Evolutionary conservation across 2,329 filamentous ascomycete genomes (phyloP), one percentile per base, ranked within the genome.

Genomic region (Aspergillus pseudoglaucus): DNA sequence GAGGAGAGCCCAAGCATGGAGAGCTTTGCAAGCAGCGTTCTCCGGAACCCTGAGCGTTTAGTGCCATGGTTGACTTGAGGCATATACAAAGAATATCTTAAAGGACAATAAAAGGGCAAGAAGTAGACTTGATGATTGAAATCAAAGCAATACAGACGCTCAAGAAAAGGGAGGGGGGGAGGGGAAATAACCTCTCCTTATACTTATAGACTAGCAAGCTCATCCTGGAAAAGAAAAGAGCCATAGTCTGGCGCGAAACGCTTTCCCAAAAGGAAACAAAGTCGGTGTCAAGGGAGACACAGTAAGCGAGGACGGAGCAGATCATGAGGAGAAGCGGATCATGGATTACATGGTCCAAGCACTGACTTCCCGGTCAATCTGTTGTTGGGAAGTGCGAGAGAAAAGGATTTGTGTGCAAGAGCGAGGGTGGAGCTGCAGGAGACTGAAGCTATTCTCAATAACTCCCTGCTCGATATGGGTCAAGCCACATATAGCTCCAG

Each of bases 1-100:
- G 51, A 49, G 56, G 60, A 44, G 51, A 61, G 41, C 56, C 61
- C 55, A 59, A 58, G 53, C 27, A 53, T 42, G 56, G 58, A 51
- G 60, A 64, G 54, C 48, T 61, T 58, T 57, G 53, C 62, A 59
- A 63, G 45, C 27, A 64, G 38, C 60, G 57, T 63, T 57, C 57
- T 59, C 54, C 62, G 51, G 58, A 59, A 55, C 48, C 58, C 41
- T 59, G 56, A 49, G 60, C 55, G 53, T 60, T 61, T 50, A 64
- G 50, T 50, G 45, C 55, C 53, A 46, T 43, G 44, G 42, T 47
- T 56, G 55, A 56, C 61, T 61, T 62, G 44, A 51, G 50, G 49
- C 38, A 46, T 40, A 32, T 38, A 10, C 23, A 37, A 15, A 48
- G 6, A 38, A 40, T 39, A 32, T 4, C 39, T 10, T 10, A 10